Conservation (phyloP, 1,139 yeast genomes). For the Suhomyces coccinellae region DNA sequence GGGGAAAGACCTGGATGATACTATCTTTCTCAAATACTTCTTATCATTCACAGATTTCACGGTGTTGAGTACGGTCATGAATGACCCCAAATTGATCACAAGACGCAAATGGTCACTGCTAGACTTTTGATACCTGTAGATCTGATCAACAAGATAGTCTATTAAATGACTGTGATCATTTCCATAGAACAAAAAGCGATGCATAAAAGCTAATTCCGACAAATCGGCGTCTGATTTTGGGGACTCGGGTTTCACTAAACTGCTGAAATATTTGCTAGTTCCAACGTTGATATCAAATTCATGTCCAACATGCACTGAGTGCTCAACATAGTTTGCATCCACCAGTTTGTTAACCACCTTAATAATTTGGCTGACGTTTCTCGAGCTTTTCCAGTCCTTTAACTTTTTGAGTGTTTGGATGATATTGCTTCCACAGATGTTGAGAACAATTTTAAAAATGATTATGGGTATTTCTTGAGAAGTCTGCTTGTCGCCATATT, state of each 20-base stretch:
- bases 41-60: conserved; percentile 23
- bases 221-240: conserved; percentile 1
- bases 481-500: conserved; percentile 7
- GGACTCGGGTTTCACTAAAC: conserved; percentile 8
- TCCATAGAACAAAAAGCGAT: neutral
- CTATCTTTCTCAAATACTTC: conserved; percentile 26
- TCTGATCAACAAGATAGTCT: conserved; percentile 21
- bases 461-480: conserved; percentile 20
- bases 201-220: conserved; percentile 1
- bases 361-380: conserved; percentile 18
- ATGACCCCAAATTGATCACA: conserved; percentile 29
- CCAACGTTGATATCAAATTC: conserved; percentile 8
- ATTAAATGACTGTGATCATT: conserved; percentile 12
- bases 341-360: conserved; percentile 15
- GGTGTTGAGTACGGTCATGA: conserved; percentile 18
- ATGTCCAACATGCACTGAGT: conserved; percentile 1
- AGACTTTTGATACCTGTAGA: conserved; percentile 21
- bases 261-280: conserved; percentile 10
- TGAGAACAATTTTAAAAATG: conserved; percentile 28
- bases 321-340: conserved; percentile 15
- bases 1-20: conserved; percentile 3
- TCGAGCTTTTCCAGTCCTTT: conserved; percentile 18
- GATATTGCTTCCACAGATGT: conserved; percentile 24
- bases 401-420: conserved; percentile 18
- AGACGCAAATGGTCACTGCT: conserved; percentile 32